Evolutionary conservation across 2,329 filamentous ascomycete species (phyloP).

Genomic region (Diatrype stigma): DNA sequence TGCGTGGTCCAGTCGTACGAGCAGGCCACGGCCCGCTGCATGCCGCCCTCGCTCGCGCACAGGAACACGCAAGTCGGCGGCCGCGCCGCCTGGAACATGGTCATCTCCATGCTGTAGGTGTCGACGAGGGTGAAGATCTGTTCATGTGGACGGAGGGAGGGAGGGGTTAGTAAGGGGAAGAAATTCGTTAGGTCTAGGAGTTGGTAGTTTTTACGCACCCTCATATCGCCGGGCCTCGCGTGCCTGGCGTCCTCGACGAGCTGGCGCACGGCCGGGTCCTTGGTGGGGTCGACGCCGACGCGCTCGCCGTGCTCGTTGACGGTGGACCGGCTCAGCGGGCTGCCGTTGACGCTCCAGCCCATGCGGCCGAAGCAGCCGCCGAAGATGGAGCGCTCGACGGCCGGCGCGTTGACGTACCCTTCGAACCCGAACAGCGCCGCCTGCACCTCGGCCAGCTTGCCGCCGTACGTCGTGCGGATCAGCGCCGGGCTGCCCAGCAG

Average conservation of each 20-base stretch:
- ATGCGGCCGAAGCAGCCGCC: conserved; percentile 7
- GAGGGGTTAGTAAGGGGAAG: neutral
- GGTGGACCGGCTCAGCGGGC: conserved; percentile 4
- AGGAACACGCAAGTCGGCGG: conserved; percentile 37
- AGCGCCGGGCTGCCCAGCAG: neutral
- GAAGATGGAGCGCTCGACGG: conserved; percentile 8
- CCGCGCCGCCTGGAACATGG: conserved; percentile 25
- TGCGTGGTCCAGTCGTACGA: conserved; percentile 39
- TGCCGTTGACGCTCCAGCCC: conserved; percentile 9
- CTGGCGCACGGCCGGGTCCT: neutral
- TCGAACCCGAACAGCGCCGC: conserved; percentile 2
- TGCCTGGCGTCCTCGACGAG: neutral
- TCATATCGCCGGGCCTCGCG: neutral
- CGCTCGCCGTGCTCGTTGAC: conserved; percentile 1
- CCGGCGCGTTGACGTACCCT: conserved; percentile 3
- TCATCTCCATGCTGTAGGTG: conserved; percentile 38
- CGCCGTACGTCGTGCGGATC: conserved; percentile 1
- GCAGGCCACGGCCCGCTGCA: conserved; percentile 41
- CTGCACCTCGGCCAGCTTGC: conserved; percentile 8
- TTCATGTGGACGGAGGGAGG: neutral
- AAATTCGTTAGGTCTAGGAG: neutral
- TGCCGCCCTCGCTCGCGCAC: conserved; percentile 40
- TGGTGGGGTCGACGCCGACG: neutral
- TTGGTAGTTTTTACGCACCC: neutral
- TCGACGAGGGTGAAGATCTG: conserved; percentile 35